phyloP scores from a whole-genome alignment of 768 basidiomycete genomes.

The Suillus weaverae region DNA sequence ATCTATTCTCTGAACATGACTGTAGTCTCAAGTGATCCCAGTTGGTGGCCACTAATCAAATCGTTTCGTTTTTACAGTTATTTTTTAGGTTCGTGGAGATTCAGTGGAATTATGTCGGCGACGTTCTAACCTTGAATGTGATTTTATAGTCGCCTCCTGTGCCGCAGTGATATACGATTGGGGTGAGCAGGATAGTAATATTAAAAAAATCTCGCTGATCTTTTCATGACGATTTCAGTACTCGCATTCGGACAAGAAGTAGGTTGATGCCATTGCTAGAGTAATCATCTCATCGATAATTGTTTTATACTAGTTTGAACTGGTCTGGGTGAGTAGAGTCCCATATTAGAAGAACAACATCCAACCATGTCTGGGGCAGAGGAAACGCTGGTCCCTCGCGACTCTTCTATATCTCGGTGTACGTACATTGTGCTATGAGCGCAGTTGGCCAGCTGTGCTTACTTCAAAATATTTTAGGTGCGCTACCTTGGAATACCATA shows the following conservation, averaged over 20 bases:
- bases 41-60: background rate
- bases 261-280: background rate
- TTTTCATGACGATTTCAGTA: background rate
- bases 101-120: background rate
- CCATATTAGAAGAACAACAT: background rate
- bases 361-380: background rate
- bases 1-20: background rate
- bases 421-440: background rate
- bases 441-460: background rate
- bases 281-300: too few species aligned
- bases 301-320: background rate
- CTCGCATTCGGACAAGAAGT: background rate
- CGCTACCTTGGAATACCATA: background rate
- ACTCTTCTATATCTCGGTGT: background rate
- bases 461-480: background rate
- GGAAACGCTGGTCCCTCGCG: background rate
- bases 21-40: background rate
- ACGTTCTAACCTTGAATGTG: background rate
- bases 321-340: background rate
- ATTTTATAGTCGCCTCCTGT: background rate
- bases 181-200: background rate
- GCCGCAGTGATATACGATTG: background rate
- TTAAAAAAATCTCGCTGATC: too few species aligned
- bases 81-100: background rate
- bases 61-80: background rate